Percentiles rank a stretch among this genome's conserved stretches.
Conservation (phyloP, 176 grass and related monocot genomes). For the Phragmites australis region DNA sequence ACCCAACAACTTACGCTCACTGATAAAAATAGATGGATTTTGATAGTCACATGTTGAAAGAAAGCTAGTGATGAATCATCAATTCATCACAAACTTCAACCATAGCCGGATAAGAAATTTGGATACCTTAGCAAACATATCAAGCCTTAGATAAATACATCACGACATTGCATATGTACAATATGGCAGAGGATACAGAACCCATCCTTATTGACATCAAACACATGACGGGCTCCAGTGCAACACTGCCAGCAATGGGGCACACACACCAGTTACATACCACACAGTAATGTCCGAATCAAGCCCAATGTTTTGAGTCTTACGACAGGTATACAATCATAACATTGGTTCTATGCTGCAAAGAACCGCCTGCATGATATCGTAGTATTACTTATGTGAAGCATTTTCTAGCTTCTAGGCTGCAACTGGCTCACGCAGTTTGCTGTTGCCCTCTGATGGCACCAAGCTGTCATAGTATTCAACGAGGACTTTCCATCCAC, state of each 20-base stretch:
- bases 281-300: conserved; percentile 8
- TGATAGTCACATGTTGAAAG: background rate
- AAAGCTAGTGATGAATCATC: background rate
- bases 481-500: conserved; percentile 90
- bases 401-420: conserved; percentile 43
- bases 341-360: conserved; percentile 43
- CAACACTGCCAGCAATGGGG: conserved; percentile 26
- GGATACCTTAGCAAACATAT: conserved; percentile 16
- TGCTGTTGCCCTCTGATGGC: conserved; percentile 47
- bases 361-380: conserved; percentile 34
- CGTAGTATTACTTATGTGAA: conserved; percentile 17
- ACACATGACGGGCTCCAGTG: conserved; percentile 24
- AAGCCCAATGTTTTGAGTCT: conserved; percentile 36
- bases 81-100: background rate
- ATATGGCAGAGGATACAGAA: conserved; percentile 26
- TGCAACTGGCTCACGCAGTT: conserved; percentile 67
- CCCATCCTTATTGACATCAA: conserved; percentile 43
- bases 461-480: conserved; percentile 83
- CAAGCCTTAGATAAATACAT: conserved; percentile 24
- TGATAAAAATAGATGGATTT: background rate
- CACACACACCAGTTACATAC: conserved; percentile 26
- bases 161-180: conserved; percentile 43
- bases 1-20: background rate
- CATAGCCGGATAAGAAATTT: background rate
- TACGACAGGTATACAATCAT: conserved; percentile 40